These are phyloP conservation scores for Pneumocystis sp. DNA, from an alignment of 1,139 yeast species.

Conservation along the genomic window DNA sequence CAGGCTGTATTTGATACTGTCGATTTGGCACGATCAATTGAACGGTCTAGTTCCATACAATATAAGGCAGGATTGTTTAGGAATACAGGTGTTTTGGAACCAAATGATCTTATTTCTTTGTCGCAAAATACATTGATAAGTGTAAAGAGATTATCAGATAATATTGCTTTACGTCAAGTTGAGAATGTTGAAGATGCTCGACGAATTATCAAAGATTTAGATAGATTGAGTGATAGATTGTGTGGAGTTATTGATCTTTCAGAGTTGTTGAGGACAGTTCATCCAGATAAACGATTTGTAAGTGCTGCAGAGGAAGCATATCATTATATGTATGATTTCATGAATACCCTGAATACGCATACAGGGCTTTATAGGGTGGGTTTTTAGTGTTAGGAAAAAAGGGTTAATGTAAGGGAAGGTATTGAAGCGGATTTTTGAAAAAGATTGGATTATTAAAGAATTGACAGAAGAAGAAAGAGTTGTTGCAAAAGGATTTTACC, in stretches of 20 bases:
- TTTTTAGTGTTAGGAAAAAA: neutral
- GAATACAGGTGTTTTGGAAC: neutral
- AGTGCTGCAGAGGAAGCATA: constrained; percentile 80
- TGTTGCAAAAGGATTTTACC: constrained; percentile 65
- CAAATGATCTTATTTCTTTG: neutral
- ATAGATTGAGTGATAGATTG: constrained; percentile 69
- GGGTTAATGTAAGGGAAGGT: constrained; percentile 2
- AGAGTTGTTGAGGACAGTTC: constrained; percentile 71
- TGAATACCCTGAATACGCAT: constrained; percentile 83
- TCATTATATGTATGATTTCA: constrained; percentile 77
- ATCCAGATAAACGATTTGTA: constrained; percentile 58
- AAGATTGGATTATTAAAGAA: constrained; percentile 26
- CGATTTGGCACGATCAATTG: neutral
- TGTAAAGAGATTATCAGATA: neutral
- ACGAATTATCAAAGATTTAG: constrained; percentile 51
- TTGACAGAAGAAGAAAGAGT: constrained; percentile 59
- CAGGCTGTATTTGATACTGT: neutral
- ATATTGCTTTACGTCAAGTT: neutral
- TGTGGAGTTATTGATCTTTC: constrained; percentile 92
- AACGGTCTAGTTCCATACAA: neutral
- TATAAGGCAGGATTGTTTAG: neutral
- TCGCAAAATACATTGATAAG: neutral
- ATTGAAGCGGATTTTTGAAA: constrained; percentile 41
- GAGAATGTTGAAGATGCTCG: constrained; percentile 30
- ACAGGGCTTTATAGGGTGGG: constrained; percentile 47